Evolutionary conservation across 169 alveolate species (phyloP).

Genomic region (Perkinsus olseni): DNA sequence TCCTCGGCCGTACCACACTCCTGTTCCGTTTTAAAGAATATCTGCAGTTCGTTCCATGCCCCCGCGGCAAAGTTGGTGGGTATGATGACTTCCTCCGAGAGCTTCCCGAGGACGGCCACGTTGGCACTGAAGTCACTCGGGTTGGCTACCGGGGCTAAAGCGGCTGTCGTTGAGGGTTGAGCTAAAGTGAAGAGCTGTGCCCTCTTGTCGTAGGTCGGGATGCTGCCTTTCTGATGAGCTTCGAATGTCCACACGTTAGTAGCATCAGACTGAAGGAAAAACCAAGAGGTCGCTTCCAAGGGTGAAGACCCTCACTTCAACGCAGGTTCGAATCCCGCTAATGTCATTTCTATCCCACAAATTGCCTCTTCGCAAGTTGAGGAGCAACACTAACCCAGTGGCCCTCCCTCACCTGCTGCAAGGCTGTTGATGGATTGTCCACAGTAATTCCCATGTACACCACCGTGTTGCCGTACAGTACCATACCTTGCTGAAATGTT

Average conservation of each 20-base stretch:
- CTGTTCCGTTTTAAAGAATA: slow-evolving; percentile 11
- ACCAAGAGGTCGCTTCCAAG: too few species aligned
- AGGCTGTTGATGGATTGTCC: background rate
- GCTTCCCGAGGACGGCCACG: slow-evolving; percentile 10
- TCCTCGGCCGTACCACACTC: background rate
- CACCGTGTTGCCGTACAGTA: background rate
- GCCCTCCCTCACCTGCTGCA: background rate
- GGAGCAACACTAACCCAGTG: too few species aligned
- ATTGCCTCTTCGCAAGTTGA: too few species aligned
- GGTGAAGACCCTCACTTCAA: too few species aligned
- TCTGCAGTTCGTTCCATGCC: slow-evolving; percentile 2
- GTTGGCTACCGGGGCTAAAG: background rate
- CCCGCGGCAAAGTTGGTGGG: background rate
- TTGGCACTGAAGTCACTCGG: background rate
- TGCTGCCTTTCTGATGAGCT: background rate
- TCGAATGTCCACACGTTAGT: background rate
- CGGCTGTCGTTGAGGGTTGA: background rate
- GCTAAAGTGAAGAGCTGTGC: background rate
- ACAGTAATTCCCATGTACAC: background rate
- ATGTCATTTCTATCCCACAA: too few species aligned
- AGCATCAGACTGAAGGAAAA: background rate
- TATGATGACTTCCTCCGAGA: slow-evolving; percentile 5
- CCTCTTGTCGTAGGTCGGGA: background rate
- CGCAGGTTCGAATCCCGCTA: too few species aligned
- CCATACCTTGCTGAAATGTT: background rate